Base-by-base conservation (phyloP, 805 yeast genomes). In the Lipomyces yamadae region DNA sequence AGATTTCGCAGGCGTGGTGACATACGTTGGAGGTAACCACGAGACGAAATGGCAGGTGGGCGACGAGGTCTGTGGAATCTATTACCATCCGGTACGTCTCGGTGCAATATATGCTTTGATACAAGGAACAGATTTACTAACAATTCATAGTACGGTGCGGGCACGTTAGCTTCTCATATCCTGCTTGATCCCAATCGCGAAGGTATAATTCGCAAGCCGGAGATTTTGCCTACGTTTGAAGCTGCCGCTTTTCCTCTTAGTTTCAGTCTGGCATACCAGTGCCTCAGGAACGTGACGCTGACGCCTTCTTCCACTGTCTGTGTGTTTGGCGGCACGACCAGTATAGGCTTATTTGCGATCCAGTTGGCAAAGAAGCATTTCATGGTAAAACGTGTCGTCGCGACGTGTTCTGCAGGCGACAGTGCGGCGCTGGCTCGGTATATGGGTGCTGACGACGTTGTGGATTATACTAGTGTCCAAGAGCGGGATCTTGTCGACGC, bases 261-360 rank as follows among this genome's bases (percentile, higher is more conserved):
- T 0, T 85, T 83, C 70, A 85, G 86, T 24, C 88, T 96, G 2
- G 93, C 94, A 0, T 81, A 74, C 70, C 74, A 79, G 59, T 74
- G 81, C 60, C 75, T 83, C 37, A 74, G 75, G 7, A 66, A 73
- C 5, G 79, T 81, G 64, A 75, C 77, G 42, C 77, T 84, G 29
- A 79, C 78, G 50, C 79, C 80, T 10, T 79, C 80, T 8, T 79
- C 85, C 4, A 83, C 81, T 65, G 84, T 89, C 3, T 79, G 90
- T 58, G 82, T 91, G 29, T 78, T 89, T 58, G 97, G 97, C 50
- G 94, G 89, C 33, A 87, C 90, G 7, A 86, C 96, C 0, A 78
- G 88, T 13, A 92, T 89, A 15, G 92, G 93, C 30, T 74, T 81
- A 35, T 81, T 80, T 66, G 80, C 83, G 3, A 78, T 85, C 45